Evolutionary conservation across 192 early-diverging fungal genomes (phyloP), one percentile per base, ranked within the genome.

Genomic region (Chytriomyces confervae): DNA sequence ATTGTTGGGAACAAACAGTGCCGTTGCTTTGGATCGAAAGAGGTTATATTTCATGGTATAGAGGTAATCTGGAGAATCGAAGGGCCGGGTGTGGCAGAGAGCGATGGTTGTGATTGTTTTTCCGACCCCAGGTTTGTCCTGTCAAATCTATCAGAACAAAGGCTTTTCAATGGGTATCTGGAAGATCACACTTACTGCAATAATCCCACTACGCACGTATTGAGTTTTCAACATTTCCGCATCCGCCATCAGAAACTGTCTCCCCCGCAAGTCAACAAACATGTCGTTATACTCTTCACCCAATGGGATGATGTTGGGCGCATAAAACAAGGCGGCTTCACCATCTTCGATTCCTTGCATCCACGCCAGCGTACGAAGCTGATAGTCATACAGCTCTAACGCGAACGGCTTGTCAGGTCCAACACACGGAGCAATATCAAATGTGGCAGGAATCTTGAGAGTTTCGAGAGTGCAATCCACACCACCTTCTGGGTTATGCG

Each of bases 71-170:
- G 71, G 71, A 13, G 29, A 11, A 7, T 61, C 60, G 16, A 72
- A 72, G 4, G 71, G 71, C 5, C 71, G 71, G 0, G 71, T 63
- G 11, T 72, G 71, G 44, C 71, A 72, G 36, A 72, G 71, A 10
- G 71, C 69, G 6, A 72, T 10, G 5, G 71, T 62, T 11, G 71
- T 72, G 62, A 72, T 72, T 9, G 71, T 72, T 24, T 72, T 72
- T 48, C 71, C 71, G 16, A 72, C 62, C 18, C 71, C 71, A 43
- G 71, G 71, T 61, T 72, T 72, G 71, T 72, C 71, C 71, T 72
- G 18, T 5, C 24, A 27, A 60, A 7, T 64, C 23, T 36, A 36
- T n/a, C n/a, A n/a, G n/a, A n/a, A n/a, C n/a, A n/a, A n/a, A n/a
- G n/a, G n/a, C n/a, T n/a, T n/a, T n/a, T n/a, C n/a, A n/a, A n/a